These are phyloP conservation scores for Auriscalpium vulgare DNA, from an alignment of 768 basidiomycete species.

Conservation along the genomic window DNA sequence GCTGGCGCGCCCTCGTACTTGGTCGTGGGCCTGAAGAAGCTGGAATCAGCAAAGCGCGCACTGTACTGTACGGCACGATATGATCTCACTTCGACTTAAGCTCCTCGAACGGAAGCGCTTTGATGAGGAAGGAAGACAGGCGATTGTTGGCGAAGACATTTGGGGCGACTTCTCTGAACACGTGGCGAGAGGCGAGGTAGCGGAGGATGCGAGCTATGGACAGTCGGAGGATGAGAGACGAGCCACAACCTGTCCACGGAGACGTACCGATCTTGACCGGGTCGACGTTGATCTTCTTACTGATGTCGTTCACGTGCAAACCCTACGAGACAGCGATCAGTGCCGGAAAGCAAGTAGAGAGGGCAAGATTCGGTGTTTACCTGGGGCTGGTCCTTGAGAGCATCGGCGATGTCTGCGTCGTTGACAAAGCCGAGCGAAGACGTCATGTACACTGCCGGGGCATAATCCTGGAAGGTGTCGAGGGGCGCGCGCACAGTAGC, in stretches of 20 bases:
- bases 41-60: not conserved
- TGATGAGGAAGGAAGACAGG: slow-evolving; percentile 27
- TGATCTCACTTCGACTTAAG: not conserved
- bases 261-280: slow-evolving; percentile 3
- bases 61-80: not conserved
- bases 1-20: slow-evolving; percentile 13
- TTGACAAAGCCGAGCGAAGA: not conserved
- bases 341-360: not conserved
- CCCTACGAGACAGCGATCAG: not conserved
- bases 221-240: not conserved
- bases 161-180: slow-evolving; percentile 30
- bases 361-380: not conserved
- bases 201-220: slow-evolving; percentile 29
- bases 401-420: slow-evolving; percentile 2
- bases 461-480: not conserved
- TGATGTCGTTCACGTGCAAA: slow-evolving; percentile 6
- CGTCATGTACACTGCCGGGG: not conserved
- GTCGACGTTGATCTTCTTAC: not conserved
- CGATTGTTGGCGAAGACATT: slow-evolving; percentile 33
- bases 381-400: not conserved
- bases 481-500: slow-evolving; percentile 1
- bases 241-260: not conserved
- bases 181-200: slow-evolving; percentile 29
- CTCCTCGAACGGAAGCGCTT: slow-evolving; percentile 21
- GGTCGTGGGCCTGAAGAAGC: not conserved